These are phyloP conservation scores for Psilocybe tampanensis DNA, from an alignment of 768 basidiomycete genomes.

Conservation along the genomic window DNA sequence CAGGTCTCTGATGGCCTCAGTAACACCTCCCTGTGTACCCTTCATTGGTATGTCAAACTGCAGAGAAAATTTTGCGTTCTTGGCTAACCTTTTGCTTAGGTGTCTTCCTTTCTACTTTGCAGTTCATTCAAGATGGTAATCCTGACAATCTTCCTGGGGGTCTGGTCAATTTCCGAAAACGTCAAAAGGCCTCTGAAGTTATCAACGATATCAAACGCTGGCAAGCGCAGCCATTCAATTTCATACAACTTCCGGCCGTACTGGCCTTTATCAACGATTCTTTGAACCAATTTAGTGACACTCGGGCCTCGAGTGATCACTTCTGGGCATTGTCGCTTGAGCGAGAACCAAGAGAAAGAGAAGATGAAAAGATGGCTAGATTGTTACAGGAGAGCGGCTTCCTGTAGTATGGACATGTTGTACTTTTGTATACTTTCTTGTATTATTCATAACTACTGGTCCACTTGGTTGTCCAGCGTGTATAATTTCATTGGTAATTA, in stretches of 20 bases:
- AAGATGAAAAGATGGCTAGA: conserved; percentile 96
- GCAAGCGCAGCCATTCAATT: conserved; percentile 90
- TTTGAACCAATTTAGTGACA: conserved; percentile 70
- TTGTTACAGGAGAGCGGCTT: conserved; percentile 89
- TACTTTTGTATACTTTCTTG: conserved; percentile 14
- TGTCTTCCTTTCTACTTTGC: conserved; percentile 92
- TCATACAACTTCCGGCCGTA: conserved; percentile 66
- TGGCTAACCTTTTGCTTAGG: conserved; percentile 46
- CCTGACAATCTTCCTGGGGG: conserved; percentile 78
- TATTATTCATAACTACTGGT: conserved; percentile 14
- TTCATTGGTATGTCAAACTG: conserved; percentile 75
- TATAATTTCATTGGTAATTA: conserved; percentile 4
- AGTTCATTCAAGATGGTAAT: conserved; percentile 98
- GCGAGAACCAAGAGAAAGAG: conserved; percentile 91
- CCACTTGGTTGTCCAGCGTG: not conserved
- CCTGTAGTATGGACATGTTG: conserved; percentile 44
- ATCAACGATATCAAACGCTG: conserved; percentile 96
- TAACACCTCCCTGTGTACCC: conserved; percentile 93
- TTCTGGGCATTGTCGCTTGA: conserved; percentile 88
- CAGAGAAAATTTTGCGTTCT: conserved; percentile 7
- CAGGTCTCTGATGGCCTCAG: conserved; percentile 76
- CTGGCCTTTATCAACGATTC: conserved; percentile 79
- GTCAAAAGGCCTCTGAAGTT: conserved; percentile 94
- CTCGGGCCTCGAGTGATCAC: conserved; percentile 68
- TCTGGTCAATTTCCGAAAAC: conserved; percentile 94